Conservation (phyloP, 2,329 filamentous ascomycete species). For the Verticillium nonalfalfae region DNA sequence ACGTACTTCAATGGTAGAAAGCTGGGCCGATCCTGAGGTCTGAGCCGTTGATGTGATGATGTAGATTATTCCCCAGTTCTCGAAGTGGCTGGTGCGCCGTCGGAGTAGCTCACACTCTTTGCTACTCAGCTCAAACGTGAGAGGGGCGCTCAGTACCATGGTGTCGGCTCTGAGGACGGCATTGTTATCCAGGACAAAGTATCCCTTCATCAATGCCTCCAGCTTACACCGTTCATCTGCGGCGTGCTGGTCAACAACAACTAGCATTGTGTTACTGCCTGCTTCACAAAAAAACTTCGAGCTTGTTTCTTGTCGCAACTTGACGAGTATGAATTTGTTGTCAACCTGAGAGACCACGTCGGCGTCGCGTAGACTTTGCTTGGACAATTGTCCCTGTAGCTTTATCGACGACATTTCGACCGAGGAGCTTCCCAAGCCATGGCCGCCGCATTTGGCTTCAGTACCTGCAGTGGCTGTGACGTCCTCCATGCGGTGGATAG, state of each 20-base stretch:
- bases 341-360: slow-evolving; percentile 78
- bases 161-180: slow-evolving; percentile 17
- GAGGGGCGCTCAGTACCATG: slow-evolving; percentile 39
- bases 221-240: slow-evolving; percentile 84
- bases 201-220: slow-evolving; percentile 59
- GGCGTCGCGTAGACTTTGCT: slow-evolving; percentile 50
- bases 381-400: slow-evolving; percentile 49
- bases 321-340: slow-evolving; percentile 77
- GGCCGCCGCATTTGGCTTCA: slow-evolving; percentile 13
- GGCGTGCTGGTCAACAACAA: slow-evolving; percentile 89
- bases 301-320: slow-evolving; percentile 13
- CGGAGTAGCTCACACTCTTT: slow-evolving; percentile 56
- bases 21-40: background rate
- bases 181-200: slow-evolving; percentile 29
- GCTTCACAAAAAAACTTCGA: background rate
- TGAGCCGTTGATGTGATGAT: slow-evolving; percentile 24
- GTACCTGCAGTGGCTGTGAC: background rate
- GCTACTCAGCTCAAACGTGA: slow-evolving; percentile 58
- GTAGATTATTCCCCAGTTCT: slow-evolving; percentile 69
- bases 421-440: background rate
- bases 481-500: slow-evolving; percentile 34
- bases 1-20: slow-evolving; percentile 36
- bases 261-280: slow-evolving; percentile 43
- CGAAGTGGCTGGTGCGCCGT: slow-evolving; percentile 50
- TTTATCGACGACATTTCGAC: slow-evolving; percentile 2